Conservation (phyloP, 2,329 filamentous ascomycete genomes). For the Tolypocladium cylindrosporum region DNA sequence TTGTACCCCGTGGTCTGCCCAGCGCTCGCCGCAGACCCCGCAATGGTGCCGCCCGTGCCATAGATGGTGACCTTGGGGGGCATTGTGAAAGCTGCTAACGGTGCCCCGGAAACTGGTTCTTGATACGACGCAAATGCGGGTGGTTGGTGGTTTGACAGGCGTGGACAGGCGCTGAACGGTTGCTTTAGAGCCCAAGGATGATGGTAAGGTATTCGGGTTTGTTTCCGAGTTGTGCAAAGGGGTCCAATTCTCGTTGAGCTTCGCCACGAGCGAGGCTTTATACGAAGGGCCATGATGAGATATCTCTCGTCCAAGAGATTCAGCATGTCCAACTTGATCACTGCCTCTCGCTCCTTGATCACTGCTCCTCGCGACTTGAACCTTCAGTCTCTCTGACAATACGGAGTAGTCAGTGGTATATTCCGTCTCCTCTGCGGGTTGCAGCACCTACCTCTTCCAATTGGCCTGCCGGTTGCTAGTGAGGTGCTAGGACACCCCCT, state of each 20-base stretch:
- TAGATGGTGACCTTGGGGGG: slow-evolving; percentile 45
- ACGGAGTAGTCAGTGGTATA: neutral
- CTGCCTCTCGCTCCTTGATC: neutral
- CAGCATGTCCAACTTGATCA: neutral
- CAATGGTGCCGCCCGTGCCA: slow-evolving; percentile 49
- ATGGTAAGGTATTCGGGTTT: neutral
- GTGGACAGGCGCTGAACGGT: neutral
- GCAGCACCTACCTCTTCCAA: neutral
- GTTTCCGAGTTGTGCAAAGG: neutral
- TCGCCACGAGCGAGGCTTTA: neutral
- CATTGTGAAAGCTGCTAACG: neutral
- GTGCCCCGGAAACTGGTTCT: neutral
- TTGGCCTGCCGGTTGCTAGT: neutral
- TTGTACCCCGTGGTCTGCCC: slow-evolving; percentile 35
- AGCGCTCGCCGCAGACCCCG: slow-evolving; percentile 36
- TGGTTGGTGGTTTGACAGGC: neutral
- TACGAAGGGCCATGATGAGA: neutral
- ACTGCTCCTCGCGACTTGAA: neutral
- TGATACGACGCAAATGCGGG: neutral
- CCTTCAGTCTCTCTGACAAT: neutral
- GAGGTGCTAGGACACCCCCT: neutral
- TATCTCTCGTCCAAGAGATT: neutral
- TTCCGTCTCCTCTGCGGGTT: neutral
- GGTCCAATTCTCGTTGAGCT: neutral
- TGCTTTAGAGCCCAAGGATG: neutral